A percentile compares a stretch with the other conserved stretches of the same genome.
Evolutionary conservation across 805 yeast species (phyloP).

Genomic region (Schwanniomyces polymorphus): DNA sequence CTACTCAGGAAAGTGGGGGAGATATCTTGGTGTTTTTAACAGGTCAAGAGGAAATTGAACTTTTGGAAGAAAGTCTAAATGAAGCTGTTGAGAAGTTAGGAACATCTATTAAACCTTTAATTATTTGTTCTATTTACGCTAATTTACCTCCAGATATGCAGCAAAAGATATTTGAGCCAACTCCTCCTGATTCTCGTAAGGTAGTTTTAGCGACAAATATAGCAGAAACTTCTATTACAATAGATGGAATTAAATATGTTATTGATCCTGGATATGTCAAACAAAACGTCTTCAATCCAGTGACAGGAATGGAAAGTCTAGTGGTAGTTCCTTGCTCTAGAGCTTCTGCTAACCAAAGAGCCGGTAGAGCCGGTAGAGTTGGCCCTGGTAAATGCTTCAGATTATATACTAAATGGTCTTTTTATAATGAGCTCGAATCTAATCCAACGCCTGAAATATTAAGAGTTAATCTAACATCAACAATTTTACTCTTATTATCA

Average conservation of each 20-base stretch:
- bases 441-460: slow-evolving; percentile 92
- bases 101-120: slow-evolving; percentile 54
- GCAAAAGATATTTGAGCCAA: slow-evolving; percentile 77
- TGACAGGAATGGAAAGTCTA: slow-evolving; percentile 46
- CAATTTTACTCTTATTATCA: slow-evolving; percentile 73
- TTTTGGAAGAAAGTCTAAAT: slow-evolving; percentile 65
- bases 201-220: slow-evolving; percentile 94
- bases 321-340: slow-evolving; percentile 46
- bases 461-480: slow-evolving; percentile 75
- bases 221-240: slow-evolving; percentile 54
- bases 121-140: slow-evolving; percentile 87
- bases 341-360: slow-evolving; percentile 47
- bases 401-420: slow-evolving; percentile 82
- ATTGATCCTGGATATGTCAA: slow-evolving; percentile 48
- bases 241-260: slow-evolving; percentile 43
- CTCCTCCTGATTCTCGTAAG: slow-evolving; percentile 77
- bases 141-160: slow-evolving; percentile 87
- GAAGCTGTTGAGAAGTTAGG: slow-evolving; percentile 71
- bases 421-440: slow-evolving; percentile 68
- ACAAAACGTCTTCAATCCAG: slow-evolving; percentile 41
- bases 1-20: slow-evolving; percentile 63
- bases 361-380: slow-evolving; percentile 49
- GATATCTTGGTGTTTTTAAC: slow-evolving; percentile 90
- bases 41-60: slow-evolving; percentile 95
- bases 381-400: slow-evolving; percentile 62